These are phyloP conservation scores for Sophora flavescens DNA, from an alignment of 306 rosid species.

Conservation along the genomic window DNA sequence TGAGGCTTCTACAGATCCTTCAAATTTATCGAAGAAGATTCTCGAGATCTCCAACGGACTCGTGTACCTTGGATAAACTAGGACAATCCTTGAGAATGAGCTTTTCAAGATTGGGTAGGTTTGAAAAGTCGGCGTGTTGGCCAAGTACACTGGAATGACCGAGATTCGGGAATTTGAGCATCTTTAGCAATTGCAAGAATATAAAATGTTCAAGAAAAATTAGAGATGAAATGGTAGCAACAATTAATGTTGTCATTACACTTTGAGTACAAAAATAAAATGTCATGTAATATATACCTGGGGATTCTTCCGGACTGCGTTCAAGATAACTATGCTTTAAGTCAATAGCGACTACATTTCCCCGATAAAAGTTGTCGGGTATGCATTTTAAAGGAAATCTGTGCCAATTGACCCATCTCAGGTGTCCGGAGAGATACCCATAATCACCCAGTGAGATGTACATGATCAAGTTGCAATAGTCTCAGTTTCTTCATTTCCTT, in stretches of 20 bases:
- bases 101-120: constrained; percentile 53
- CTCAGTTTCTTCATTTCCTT: constrained; percentile 19
- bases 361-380: neutral
- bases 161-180: constrained; percentile 52
- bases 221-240: neutral
- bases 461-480: constrained; percentile 17
- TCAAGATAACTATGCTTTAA: constrained; percentile 32
- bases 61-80: constrained; percentile 19
- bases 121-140: constrained; percentile 54
- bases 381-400: constrained; percentile 4
- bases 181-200: constrained; percentile 35
- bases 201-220: neutral
- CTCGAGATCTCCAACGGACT: constrained; percentile 36
- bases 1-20: constrained; percentile 40
- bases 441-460: constrained; percentile 29
- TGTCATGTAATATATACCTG: neutral
- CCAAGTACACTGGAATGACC: constrained; percentile 48
- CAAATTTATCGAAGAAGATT: constrained; percentile 42
- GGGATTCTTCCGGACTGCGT: constrained; percentile 13
- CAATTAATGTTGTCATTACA: no score
- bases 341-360: constrained; percentile 24
- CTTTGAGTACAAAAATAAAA: no score
- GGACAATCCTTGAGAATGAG: constrained; percentile 48
- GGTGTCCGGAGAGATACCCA: neutral
- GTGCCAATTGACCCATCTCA: constrained; percentile 22